Evolutionary conservation across 805 yeast genomes (phyloP).

Genomic region (Barnettozyma botsteinii): DNA sequence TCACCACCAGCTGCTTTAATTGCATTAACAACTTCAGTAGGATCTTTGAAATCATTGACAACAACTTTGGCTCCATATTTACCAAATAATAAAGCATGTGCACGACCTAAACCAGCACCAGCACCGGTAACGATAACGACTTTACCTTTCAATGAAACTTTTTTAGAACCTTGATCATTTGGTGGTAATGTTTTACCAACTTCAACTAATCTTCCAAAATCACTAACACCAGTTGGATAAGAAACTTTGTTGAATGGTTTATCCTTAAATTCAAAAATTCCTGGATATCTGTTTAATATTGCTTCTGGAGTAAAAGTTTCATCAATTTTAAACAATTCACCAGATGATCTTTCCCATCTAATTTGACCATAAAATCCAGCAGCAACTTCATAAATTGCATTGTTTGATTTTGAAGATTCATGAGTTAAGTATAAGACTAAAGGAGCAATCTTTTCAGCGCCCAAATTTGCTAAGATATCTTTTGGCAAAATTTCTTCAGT

Average conservation of each 20-base stretch:
- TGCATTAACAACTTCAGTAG: conserved; percentile 67
- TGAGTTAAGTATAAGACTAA: conserved; percentile 77
- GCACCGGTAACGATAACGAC: conserved; percentile 94
- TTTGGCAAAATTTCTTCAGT: conserved; percentile 87
- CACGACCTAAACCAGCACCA: conserved; percentile 89
- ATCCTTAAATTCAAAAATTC: conserved; percentile 58
- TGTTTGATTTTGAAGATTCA: conserved; percentile 54
- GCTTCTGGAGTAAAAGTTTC: conserved; percentile 78
- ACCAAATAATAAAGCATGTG: conserved; percentile 81
- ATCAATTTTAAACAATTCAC: conserved; percentile 77
- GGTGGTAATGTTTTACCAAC: conserved; percentile 45
- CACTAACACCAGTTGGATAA: conserved; percentile 69
- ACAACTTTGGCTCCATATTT: conserved; percentile 93
- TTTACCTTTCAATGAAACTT: conserved; percentile 65
- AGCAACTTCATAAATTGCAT: conserved; percentile 85
- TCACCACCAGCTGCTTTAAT: conserved; percentile 65
- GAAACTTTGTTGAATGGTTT: conserved; percentile 48
- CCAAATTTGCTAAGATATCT: conserved; percentile 69
- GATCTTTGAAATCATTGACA: conserved; percentile 82
- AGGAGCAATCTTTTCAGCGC: conserved; percentile 90
- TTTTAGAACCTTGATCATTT: conserved; percentile 51
- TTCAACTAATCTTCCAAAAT: conserved; percentile 57
- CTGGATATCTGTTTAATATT: conserved; percentile 59
- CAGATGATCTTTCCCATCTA: conserved; percentile 91
- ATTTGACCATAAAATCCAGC: conserved; percentile 91